These are phyloP conservation scores for Cryphonectria japonica DNA, from an alignment of 2,329 filamentous ascomycete species.

Conservation along the genomic window DNA sequence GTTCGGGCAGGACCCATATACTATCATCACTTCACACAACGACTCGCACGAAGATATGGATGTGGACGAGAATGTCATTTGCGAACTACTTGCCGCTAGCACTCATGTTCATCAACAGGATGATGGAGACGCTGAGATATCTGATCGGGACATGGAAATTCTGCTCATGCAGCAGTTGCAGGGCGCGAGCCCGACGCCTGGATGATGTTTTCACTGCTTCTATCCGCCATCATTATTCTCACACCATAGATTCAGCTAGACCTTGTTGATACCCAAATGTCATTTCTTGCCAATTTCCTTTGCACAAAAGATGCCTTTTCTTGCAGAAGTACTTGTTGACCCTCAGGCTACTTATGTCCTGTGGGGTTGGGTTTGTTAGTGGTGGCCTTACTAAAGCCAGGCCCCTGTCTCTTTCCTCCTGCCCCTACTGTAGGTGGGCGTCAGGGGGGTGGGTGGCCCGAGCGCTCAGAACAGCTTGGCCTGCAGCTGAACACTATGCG, in stretches of 20 bases:
- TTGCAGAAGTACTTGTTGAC: background rate
- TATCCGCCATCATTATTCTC: background rate
- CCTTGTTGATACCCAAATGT: slow-evolving; percentile 1
- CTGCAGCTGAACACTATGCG: slow-evolving; percentile 19
- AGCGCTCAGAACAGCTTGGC: slow-evolving; percentile 30
- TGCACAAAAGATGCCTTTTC: background rate
- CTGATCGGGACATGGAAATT: slow-evolving; percentile 54
- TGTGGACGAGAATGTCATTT: slow-evolving; percentile 53
- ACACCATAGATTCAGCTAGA: background rate
- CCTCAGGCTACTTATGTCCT: background rate
- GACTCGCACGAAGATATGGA: slow-evolving; percentile 37
- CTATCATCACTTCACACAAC: slow-evolving; percentile 38
- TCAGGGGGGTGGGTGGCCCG: slow-evolving; percentile 18
- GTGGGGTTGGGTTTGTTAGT: background rate
- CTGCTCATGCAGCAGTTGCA: slow-evolving; percentile 50
- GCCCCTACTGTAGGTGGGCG: slow-evolving; percentile 7
- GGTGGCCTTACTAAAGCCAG: background rate
- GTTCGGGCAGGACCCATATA: slow-evolving; percentile 37
- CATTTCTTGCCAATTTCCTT: background rate
- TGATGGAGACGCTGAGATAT: slow-evolving; percentile 38
- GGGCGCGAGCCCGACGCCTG: slow-evolving; percentile 30
- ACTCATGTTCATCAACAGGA: slow-evolving; percentile 30
- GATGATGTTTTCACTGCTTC: background rate
- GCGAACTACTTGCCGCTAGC: slow-evolving; percentile 56
- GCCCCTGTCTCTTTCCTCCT: background rate